Evolutionary conservation across 1,284 basidiomycete species (phyloP), one percentile per base, ranked within the genome.

Genomic region (Albatrellus sp.): DNA sequence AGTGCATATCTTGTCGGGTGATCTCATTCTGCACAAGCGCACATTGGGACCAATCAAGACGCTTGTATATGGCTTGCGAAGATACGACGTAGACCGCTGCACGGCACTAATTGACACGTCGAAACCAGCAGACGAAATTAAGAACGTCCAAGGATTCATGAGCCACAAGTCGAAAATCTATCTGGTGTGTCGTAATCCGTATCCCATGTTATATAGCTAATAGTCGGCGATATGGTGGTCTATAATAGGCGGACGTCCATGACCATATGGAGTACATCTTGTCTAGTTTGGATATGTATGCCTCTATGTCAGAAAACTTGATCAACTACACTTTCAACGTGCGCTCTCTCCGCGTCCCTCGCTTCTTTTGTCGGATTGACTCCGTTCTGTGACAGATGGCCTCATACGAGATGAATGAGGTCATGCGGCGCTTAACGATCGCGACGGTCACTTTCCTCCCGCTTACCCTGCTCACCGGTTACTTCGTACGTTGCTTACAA

Each of bases 1-100:
- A 81, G 79, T 84, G 43, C 80, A 83, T 50, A 80, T 83, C 43
- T 63, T 83, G 13, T 80, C 77, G 32, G 80, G 76, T n/a, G 80
- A 83, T 54, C 65, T 84, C 11, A 77, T 75, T 40, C 60, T 80
- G 47, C 77, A 79, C 55, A 81, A 80, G 58, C 71, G 79, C 12
- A 81, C 79, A 3, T 64, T 83, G 8, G 77, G 74, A 44, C 80
- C 80, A 0, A 71, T 84, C 55, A 80, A 74, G 57, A 74, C 75
- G 0, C 61, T 83, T 51, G 66, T 84, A 16, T 80, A 79, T 52
- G 77, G 79, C 32, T 54, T 84, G 29, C 64, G 80, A 37, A 64
- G 75, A 48, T 82, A 83, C 52, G 80, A 83, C 50, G 58, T 74
- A 6, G 79, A 82, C 53, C 68, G 80, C 34, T 75, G 68, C 49